These are phyloP conservation scores for Miscanthus sacchariflorus DNA, from an alignment of 202 grass and related monocot species.

Conservation along the genomic window DNA sequence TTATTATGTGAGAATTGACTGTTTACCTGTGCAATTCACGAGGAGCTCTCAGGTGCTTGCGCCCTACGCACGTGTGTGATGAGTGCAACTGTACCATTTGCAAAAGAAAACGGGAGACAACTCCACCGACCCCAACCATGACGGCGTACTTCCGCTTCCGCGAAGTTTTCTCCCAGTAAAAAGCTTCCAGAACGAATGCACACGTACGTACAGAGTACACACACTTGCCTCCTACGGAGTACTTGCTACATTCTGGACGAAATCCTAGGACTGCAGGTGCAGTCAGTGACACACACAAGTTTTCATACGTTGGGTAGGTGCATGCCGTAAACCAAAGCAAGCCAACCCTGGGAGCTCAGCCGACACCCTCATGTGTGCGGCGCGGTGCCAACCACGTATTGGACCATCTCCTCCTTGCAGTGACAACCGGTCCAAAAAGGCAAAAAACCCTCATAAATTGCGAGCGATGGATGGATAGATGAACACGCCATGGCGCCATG, in stretches of 20 bases:
- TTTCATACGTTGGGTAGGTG: neutral
- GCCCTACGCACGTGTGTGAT: neutral
- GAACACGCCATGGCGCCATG: neutral
- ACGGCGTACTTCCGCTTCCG: neutral
- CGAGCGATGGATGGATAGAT: neutral
- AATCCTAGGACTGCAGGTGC: neutral
- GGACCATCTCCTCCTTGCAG: constrained; percentile 31
- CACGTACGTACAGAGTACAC: neutral
- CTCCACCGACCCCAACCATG: neutral
- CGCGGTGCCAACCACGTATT: constrained; percentile 13
- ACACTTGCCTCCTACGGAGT: neutral
- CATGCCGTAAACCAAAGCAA: neutral
- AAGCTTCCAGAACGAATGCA: neutral
- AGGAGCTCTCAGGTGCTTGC: neutral
- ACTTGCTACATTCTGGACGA: neutral
- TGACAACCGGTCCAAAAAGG: constrained; percentile 17
- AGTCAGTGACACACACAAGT: neutral
- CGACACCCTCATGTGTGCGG: constrained; percentile 31
- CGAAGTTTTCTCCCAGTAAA: neutral
- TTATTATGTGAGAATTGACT: neutral
- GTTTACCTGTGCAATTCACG: neutral
- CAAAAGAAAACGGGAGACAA: neutral
- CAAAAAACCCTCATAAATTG: constrained; percentile 13
- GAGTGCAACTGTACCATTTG: neutral
- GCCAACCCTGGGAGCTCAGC: neutral